Conservation (phyloP, 306 rosid species). For the Rosa persica region DNA sequence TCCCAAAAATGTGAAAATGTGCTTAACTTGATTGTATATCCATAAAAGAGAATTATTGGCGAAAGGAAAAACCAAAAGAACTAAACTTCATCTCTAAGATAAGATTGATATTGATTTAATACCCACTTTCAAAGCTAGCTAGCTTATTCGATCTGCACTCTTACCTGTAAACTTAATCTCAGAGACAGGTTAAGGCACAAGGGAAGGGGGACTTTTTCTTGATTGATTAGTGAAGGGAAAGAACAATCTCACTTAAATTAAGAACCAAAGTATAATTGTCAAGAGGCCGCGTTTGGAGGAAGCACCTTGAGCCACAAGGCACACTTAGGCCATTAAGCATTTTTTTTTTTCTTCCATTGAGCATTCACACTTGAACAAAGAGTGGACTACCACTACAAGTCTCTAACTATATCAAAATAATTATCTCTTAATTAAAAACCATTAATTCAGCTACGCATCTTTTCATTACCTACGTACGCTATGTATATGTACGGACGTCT, state of each 20-base stretch:
- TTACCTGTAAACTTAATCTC: neutral
- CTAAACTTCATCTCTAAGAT: neutral
- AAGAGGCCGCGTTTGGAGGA: conserved; percentile 44
- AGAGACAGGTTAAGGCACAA: neutral
- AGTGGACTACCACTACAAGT: neutral
- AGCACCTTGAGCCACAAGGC: conserved; percentile 37
- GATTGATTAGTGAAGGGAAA: neutral
- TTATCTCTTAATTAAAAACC: neutral
- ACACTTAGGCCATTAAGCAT: conserved; percentile 13
- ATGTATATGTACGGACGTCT: neutral
- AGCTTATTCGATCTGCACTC: neutral
- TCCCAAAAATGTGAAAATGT: neutral
- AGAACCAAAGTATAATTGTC: conserved; percentile 13
- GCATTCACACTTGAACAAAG: conserved; percentile 22
- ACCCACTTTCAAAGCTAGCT: neutral
- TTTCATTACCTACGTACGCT: neutral
- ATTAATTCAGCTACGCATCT: neutral
- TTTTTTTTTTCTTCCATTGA: too few species aligned
- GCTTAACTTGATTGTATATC: neutral
- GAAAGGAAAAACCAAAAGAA: neutral
- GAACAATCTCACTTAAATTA: neutral
- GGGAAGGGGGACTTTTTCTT: neutral
- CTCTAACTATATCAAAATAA: neutral
- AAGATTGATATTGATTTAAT: neutral
- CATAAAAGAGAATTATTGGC: neutral